phyloP scores from a whole-genome alignment of 495 filamentous ascomycete species.

The Patellaria atrata region DNA sequence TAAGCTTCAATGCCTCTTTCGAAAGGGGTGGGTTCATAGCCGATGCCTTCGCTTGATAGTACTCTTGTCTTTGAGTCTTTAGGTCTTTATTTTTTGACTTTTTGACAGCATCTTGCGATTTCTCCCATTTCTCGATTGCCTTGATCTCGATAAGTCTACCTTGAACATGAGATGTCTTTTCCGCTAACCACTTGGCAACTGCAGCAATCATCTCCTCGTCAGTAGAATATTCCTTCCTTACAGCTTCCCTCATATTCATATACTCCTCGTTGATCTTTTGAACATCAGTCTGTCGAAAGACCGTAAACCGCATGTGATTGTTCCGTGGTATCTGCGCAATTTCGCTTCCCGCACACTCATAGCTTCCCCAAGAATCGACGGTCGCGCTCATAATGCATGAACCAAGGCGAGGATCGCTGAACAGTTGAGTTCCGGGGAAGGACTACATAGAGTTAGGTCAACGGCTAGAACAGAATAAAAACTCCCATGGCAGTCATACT shows the following conservation, averaged over 20 bases:
- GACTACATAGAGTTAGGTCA: background rate
- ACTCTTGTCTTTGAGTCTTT: slow-evolving; percentile 14
- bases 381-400: slow-evolving; percentile 14
- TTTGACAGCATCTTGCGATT: background rate
- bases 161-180: background rate
- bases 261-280: slow-evolving; percentile 4
- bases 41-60: slow-evolving; percentile 9
- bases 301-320: slow-evolving; percentile 6
- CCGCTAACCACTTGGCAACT: slow-evolving; percentile 10
- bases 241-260: slow-evolving; percentile 6
- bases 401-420: slow-evolving; percentile 11
- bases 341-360: slow-evolving; percentile 11
- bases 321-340: slow-evolving; percentile 4
- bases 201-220: slow-evolving; percentile 7
- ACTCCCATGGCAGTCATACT: slow-evolving; percentile 10
- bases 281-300: slow-evolving; percentile 11
- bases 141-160: slow-evolving; percentile 2
- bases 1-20: slow-evolving; percentile 5
- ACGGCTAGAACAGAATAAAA: background rate
- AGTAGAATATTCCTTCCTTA: slow-evolving; percentile 8
- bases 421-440: slow-evolving; percentile 2
- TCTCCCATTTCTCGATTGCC: slow-evolving; percentile 16
- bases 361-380: slow-evolving; percentile 20
- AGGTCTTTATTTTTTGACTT: slow-evolving; percentile 7
- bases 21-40: slow-evolving; percentile 14